These are phyloP conservation scores for Nicotiana attenuata DNA, from an alignment of 257 asterid species.

Conservation along the genomic window DNA sequence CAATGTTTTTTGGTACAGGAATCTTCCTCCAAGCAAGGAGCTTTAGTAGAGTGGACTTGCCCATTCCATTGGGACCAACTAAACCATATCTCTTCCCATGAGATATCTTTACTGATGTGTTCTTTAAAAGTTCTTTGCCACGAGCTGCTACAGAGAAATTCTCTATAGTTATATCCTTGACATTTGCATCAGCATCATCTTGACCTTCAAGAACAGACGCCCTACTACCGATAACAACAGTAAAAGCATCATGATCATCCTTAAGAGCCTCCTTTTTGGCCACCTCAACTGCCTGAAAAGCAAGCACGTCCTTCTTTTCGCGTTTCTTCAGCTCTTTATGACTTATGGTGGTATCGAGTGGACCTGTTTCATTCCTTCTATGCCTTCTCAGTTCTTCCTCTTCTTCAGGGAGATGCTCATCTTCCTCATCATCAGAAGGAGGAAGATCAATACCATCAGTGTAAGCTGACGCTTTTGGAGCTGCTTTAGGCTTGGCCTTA, in stretches of 20 bases:
- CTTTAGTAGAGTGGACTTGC: slow-evolving; percentile 46
- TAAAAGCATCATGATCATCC: slow-evolving; percentile 70
- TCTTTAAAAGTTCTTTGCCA: slow-evolving; percentile 58
- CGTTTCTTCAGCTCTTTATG: slow-evolving; percentile 53
- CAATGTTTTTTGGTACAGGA: slow-evolving; percentile 23
- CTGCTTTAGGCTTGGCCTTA: slow-evolving; percentile 44
- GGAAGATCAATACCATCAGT: slow-evolving; percentile 53
- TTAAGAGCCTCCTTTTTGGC: slow-evolving; percentile 54
- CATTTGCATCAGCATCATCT: slow-evolving; percentile 62
- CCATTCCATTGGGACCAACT: slow-evolving; percentile 69
- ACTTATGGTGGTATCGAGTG: slow-evolving; percentile 35
- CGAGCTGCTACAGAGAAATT: slow-evolving; percentile 64
- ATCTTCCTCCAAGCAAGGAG: slow-evolving; percentile 24
- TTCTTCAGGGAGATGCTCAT: slow-evolving; percentile 24
- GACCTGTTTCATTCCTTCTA: slow-evolving; percentile 24
- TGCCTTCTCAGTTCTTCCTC: slow-evolving; percentile 26
- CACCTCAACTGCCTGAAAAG: slow-evolving; percentile 38
- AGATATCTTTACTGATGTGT: slow-evolving; percentile 48
- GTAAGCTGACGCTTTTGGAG: slow-evolving; percentile 35
- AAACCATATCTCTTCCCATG: slow-evolving; percentile 67
- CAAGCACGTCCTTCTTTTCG: slow-evolving; percentile 52
- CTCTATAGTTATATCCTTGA: slow-evolving; percentile 53
- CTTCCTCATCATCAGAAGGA: slow-evolving; percentile 61
- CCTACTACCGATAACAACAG: slow-evolving; percentile 57
- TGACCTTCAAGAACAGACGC: slow-evolving; percentile 60